Percentiles rank a stretch among this genome's conserved stretches.
Evolutionary conservation across 2,329 filamentous ascomycete genomes (phyloP).

Genomic region (Neofusicoccum cordaticola): DNA sequence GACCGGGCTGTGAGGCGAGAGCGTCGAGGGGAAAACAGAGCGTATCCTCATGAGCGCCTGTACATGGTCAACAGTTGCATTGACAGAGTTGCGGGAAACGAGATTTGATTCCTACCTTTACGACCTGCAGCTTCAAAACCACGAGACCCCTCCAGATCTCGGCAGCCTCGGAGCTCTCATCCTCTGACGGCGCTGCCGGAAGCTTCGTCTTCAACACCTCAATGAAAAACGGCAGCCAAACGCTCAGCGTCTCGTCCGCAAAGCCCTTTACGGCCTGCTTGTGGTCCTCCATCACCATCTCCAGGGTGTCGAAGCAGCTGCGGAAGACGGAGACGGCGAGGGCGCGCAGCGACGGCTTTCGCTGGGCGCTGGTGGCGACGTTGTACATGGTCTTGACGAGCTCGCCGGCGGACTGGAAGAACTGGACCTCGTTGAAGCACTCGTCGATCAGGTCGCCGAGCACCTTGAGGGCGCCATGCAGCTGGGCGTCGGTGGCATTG

Average conservation of each 20-base stretch:
- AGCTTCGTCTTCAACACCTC: constrained; percentile 71
- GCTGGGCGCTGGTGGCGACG: constrained; percentile 71
- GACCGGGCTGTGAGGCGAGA: constrained; percentile 76
- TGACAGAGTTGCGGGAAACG: neutral
- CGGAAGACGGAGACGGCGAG: constrained; percentile 88
- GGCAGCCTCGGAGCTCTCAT: constrained; percentile 59
- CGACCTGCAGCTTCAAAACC: constrained; percentile 86
- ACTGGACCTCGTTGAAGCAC: constrained; percentile 88
- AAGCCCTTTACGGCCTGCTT: constrained; percentile 82
- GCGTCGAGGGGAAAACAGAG: constrained; percentile 73
- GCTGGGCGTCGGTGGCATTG: constrained; percentile 70
- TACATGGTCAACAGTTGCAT: constrained; percentile 14
- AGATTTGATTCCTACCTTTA: constrained; percentile 56
- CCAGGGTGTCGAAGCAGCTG: constrained; percentile 88
- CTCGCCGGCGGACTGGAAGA: constrained; percentile 83
- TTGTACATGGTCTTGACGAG: constrained; percentile 81
- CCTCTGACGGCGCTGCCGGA: constrained; percentile 58
- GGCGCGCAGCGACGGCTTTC: constrained; percentile 74
- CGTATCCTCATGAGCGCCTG: constrained; percentile 86
- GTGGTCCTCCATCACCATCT: constrained; percentile 95
- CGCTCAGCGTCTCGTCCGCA: constrained; percentile 76
- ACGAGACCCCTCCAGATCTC: constrained; percentile 77
- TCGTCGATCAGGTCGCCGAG: constrained; percentile 89
- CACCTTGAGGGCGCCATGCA: constrained; percentile 87
- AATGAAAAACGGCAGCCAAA: constrained; percentile 90